Conservation (phyloP, 2,329 filamentous ascomycete species). For the Thelonectria discophora region DNA sequence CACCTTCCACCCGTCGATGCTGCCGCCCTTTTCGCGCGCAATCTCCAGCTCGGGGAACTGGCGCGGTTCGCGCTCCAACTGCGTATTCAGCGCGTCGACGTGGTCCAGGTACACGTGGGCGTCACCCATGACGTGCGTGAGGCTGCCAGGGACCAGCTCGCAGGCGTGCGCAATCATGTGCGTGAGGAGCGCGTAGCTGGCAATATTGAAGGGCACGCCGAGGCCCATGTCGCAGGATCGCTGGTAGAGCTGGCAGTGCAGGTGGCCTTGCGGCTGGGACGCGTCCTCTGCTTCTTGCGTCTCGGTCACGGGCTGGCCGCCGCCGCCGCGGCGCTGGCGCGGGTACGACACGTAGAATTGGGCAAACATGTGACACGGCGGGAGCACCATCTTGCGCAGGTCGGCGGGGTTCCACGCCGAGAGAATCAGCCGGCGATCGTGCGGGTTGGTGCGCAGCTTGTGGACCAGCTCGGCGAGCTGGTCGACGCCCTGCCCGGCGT, state of each 20-base stretch:
- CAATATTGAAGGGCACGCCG: slow-evolving; percentile 97
- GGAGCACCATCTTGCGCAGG: slow-evolving; percentile 86
- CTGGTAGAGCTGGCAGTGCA: slow-evolving; percentile 93
- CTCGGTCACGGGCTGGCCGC: background rate
- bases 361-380: slow-evolving; percentile 97
- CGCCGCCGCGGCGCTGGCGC: slow-evolving; percentile 31
- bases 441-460: slow-evolving; percentile 84
- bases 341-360: slow-evolving; percentile 93
- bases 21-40: slow-evolving; percentile 70
- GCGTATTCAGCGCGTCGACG: slow-evolving; percentile 82
- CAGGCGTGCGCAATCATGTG: slow-evolving; percentile 94
- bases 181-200: slow-evolving; percentile 89
- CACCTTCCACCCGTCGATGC: slow-evolving; percentile 88
- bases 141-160: slow-evolving; percentile 82
- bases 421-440: slow-evolving; percentile 89
- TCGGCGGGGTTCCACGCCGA: slow-evolving; percentile 94
- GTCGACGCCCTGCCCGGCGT: slow-evolving; percentile 88
- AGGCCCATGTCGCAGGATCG: slow-evolving; percentile 96
- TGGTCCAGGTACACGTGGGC: slow-evolving; percentile 97
- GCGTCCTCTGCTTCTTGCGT: slow-evolving; percentile 41
- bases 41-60: slow-evolving; percentile 85
- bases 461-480: slow-evolving; percentile 90
- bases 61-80: slow-evolving; percentile 81
- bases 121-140: slow-evolving; percentile 97
- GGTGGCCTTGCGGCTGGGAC: slow-evolving; percentile 66